Evolutionary conservation across 2,329 filamentous ascomycete genomes (phyloP).

Genomic region (Colletotrichum liriopes): DNA sequence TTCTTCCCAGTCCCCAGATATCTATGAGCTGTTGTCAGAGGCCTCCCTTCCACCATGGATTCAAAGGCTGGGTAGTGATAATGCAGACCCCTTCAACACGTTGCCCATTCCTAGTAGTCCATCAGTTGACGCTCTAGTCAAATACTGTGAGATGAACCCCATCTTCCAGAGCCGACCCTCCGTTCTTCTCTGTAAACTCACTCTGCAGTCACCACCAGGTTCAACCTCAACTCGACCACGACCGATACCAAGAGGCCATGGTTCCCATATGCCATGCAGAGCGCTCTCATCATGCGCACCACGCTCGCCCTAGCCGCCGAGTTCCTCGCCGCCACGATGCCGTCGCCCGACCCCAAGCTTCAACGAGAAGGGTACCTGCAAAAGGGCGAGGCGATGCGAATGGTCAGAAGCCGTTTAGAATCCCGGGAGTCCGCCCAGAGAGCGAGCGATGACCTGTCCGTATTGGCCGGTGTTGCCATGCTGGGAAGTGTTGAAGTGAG

Average conservation of each 20-base stretch:
- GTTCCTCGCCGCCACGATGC: constrained; percentile 37
- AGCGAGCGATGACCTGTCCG: constrained; percentile 29
- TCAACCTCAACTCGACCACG: constrained; percentile 41
- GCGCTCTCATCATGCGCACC: constrained; percentile 41
- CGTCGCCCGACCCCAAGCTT: constrained; percentile 32
- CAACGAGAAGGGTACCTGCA: constrained; percentile 40
- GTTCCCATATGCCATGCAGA: constrained; percentile 45
- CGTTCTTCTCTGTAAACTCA: constrained; percentile 3
- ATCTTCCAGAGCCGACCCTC: not conserved
- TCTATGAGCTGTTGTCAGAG: not conserved
- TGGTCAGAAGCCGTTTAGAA: constrained; percentile 31
- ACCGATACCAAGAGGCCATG: constrained; percentile 41
- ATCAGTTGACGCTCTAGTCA: constrained; percentile 36
- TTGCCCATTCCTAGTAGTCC: constrained; percentile 40
- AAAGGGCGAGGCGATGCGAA: constrained; percentile 42
- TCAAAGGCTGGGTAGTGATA: constrained; percentile 27
- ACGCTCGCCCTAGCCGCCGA: constrained; percentile 42
- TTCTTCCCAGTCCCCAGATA: not conserved
- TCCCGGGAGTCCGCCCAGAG: constrained; percentile 4
- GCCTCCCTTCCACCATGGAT: constrained; percentile 26
- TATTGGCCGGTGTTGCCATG: constrained; percentile 38
- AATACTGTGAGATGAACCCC: constrained; percentile 39
- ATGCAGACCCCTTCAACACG: constrained; percentile 42
- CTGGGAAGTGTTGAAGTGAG: constrained; percentile 41
- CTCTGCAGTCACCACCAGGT: constrained; percentile 41